These are phyloP conservation scores for Phytophthora pini DNA, from an alignment of 352 stramenopile genomes.

Conservation along the genomic window DNA sequence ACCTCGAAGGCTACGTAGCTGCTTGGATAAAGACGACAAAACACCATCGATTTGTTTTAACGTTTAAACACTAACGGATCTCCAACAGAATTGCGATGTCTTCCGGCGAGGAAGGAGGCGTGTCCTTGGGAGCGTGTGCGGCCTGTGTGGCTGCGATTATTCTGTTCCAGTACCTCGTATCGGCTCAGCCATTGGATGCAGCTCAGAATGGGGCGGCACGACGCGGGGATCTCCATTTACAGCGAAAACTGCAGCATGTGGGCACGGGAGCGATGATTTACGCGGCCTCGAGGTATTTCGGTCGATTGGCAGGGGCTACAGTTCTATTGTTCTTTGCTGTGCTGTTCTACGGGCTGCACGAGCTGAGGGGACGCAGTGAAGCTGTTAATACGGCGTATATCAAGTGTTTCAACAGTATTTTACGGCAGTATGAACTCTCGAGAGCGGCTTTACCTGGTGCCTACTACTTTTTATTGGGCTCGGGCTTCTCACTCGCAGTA, in stretches of 20 bases:
- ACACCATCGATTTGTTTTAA: slow-evolving; percentile 12
- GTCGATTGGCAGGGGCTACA: slow-evolving; percentile 9
- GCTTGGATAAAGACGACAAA: background rate
- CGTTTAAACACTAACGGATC: slow-evolving; percentile 6
- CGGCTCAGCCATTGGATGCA: slow-evolving; percentile 6
- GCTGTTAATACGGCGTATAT: slow-evolving; percentile 49
- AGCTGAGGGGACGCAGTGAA: slow-evolving; percentile 33
- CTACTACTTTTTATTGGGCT: slow-evolving; percentile 70
- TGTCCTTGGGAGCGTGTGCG: slow-evolving; percentile 20
- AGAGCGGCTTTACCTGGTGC: slow-evolving; percentile 48
- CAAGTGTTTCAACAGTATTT: slow-evolving; percentile 46
- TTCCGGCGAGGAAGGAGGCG: background rate
- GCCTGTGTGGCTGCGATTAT: slow-evolving; percentile 39
- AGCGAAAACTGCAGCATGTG: slow-evolving; percentile 60
- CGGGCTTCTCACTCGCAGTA: slow-evolving; percentile 41
- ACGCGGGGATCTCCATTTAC: slow-evolving; percentile 52
- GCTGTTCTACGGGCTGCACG: slow-evolving; percentile 46
- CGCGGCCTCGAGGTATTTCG: slow-evolving; percentile 37
- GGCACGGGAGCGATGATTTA: slow-evolving; percentile 60
- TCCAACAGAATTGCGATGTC: slow-evolving; percentile 9
- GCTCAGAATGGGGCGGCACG: background rate
- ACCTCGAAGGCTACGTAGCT: slow-evolving; percentile 4
- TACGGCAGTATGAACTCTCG: slow-evolving; percentile 55
- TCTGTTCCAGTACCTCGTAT: slow-evolving; percentile 50
- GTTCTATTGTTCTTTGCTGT: slow-evolving; percentile 47